Evolutionary conservation across 495 filamentous ascomycete genomes (phyloP), one percentile per base, ranked within the genome.

Genomic region (Amniculicola lignicola): DNA sequence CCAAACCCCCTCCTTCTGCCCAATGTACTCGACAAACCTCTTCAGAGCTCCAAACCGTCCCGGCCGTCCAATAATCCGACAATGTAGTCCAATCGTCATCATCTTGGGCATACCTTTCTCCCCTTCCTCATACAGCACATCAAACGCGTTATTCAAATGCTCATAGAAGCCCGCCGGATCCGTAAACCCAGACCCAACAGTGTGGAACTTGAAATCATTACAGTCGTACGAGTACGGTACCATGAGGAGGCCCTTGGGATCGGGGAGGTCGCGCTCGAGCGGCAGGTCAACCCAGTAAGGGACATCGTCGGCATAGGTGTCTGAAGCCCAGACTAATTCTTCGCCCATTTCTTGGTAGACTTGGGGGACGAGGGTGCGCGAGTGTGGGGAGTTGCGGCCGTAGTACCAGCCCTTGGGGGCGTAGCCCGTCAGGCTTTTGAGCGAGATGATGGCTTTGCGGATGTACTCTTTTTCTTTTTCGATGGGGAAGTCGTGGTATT

Each of bases 61-160:
- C 16, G 74, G 73, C 45, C 71, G 70, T 7, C 73, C 72, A 36
- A 72, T 63, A 50, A 70, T 69, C 6, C 73, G 65, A 63, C 70
- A 73, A 51, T 75, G 70, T 22, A 72, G 52, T 3, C 64, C 70
- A n/a, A 75, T 66, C 3, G 73, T 74, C 73, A 75, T 75, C 73
- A 74, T 75, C 59, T 74, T 74, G 12, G 72, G 70, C 35, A 51
- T 51, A 1, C 72, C 72, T 31, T 68, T 69, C 14, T 53, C 19
- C 27, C 70, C 72, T 59, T 75, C 73, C 44, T 69, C 70, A 49
- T 73, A 69, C 19, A 74, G 57, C 5, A 68, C 69, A 41, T 75
- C 72, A 49, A 74, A 75, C 3, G 73, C 71, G 15, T 54, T 60
- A 51, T 72, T 70, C 33, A 74, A 42, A 43, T 75, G 68, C 36